Conservation (phyloP, 176 grass and related monocot species). For the Oryza glumipatula region DNA sequence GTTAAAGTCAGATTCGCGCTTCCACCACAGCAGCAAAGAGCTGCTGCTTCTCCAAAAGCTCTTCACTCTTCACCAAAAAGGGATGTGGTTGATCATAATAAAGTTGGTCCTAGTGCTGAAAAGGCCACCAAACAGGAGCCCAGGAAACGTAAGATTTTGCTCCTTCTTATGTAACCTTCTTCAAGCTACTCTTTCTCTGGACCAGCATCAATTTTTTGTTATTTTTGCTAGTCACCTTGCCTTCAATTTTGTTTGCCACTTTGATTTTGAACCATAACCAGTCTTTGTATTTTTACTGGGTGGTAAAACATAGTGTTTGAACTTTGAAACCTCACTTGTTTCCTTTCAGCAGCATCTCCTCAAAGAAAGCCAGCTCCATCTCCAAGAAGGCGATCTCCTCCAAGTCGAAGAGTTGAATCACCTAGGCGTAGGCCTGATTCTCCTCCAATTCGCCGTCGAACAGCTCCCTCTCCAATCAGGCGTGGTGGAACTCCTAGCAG, state of each 20-base stretch:
- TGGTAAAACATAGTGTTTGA: not conserved
- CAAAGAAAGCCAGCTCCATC: conserved; percentile 53
- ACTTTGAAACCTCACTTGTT: not conserved
- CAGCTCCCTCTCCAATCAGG: conserved; percentile 48
- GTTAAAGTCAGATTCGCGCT: conserved; percentile 73
- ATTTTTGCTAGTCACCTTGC: not conserved
- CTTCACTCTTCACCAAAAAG: conserved; percentile 52
- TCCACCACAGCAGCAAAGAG: conserved; percentile 63
- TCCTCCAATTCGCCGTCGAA: conserved; percentile 51
- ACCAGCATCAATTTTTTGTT: not conserved
- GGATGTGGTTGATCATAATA: conserved; percentile 58
- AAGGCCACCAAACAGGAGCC: conserved; percentile 55
- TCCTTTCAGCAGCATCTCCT: conserved; percentile 60
- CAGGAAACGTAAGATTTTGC: conserved; percentile 65
- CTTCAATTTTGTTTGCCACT: not conserved
- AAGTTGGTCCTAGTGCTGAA: conserved; percentile 57
- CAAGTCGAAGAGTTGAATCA: conserved; percentile 59
- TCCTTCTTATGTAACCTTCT: not conserved
- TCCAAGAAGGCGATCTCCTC: conserved; percentile 59
- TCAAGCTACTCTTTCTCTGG: not conserved
- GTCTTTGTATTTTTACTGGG: no score
- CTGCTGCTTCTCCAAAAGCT: conserved; percentile 50
- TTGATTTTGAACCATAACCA: not conserved
- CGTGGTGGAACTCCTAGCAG: conserved; percentile 47
- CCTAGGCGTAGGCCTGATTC: conserved; percentile 60